Evolutionary conservation across 495 filamentous ascomycete genomes (phyloP).

Genomic region (Aspergillus conjunctus): DNA sequence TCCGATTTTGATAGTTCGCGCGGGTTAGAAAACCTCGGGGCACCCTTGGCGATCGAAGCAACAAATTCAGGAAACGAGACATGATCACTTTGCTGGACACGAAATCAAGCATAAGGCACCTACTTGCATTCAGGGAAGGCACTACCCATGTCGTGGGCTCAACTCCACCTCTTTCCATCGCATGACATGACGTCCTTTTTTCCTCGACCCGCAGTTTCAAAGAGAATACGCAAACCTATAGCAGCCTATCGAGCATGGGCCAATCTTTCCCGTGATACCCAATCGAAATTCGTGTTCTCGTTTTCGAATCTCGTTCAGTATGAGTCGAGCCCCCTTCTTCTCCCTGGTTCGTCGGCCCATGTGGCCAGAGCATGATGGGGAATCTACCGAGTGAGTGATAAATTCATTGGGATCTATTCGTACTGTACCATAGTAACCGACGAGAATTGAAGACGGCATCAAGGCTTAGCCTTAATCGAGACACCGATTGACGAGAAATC

Average conservation of each 20-base stretch:
- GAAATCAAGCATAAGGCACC: neutral
- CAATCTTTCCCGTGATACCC: neutral
- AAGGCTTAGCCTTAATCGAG: constrained; percentile 37
- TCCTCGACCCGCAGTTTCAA: neutral
- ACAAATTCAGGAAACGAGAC: constrained; percentile 32
- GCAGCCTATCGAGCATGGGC: neutral
- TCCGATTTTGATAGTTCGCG: constrained; percentile 38
- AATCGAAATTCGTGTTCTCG: neutral
- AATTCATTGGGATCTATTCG: neutral
- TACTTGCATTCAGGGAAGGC: neutral
- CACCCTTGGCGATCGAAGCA: constrained; percentile 32
- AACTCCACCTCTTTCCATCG: neutral
- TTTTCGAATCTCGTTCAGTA: constrained; percentile 14
- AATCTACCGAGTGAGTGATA: constrained; percentile 26
- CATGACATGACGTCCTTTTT: neutral
- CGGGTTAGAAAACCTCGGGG: constrained; percentile 47
- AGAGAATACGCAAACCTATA: neutral
- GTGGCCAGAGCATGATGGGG: constrained; percentile 14
- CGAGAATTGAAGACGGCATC: constrained; percentile 15
- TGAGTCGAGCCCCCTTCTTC: constrained; percentile 24
- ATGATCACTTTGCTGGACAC: constrained; percentile 15
- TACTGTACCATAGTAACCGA: constrained; percentile 16
- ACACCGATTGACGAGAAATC: constrained; percentile 35
- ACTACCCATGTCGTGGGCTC: neutral
- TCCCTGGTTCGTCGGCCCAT: constrained; percentile 23